Base-by-base conservation (phyloP, 2,329 filamentous ascomycete species). In the Colletotrichum neosansevieriae region DNA sequence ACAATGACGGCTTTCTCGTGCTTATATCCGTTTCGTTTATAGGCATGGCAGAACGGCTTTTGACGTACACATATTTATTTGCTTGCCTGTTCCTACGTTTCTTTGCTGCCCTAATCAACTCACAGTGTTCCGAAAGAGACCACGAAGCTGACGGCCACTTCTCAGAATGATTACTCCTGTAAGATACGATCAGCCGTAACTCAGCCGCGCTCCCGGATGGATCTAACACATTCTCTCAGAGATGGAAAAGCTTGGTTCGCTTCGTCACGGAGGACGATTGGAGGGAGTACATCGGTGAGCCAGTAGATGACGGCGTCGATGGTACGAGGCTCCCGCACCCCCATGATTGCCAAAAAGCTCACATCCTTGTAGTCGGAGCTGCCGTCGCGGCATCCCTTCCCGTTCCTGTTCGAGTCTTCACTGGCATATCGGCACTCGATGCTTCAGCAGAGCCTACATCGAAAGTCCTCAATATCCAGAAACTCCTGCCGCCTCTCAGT, bases 401-500 rank as follows among this genome's bases (percentile, higher is more conserved):
- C 3, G 71, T 75, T 12, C 13, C 53, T 5, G 71, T 73, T 17
- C 71, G 71, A 13, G 69, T 75, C 34, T 58, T 74, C 12, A 70
- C 63, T 32, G 65, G 50, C 12, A 66, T 32, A 4, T 75, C 73
- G 12, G 72, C 72, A 2, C 61, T 75, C 12, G 76, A 75, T 4
- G 75, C 78, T 68, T 68, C 61, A 10, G 64, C 77, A 59, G 59
- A 63, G 32, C 72, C 73, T 49, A 75, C 74, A 5, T 69, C 71
- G 5, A 70, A 71, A 21, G 82, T 85, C 19, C 61, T 72, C 6
- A 67, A 51, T 10, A 68, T 73, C 24, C 64, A 70, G 29, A 72
- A 68, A 29, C 58, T 70, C 1, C 29, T 70, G 1, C 64, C 67
- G n/a, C 85, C 86, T 7, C 71, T 88, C 21, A 74, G 82, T 1